A percentile compares a stretch with the other conserved stretches of the same genome.
phyloP scores from a whole-genome alignment of 768 basidiomycete species.

The Agrocybe pediades region DNA sequence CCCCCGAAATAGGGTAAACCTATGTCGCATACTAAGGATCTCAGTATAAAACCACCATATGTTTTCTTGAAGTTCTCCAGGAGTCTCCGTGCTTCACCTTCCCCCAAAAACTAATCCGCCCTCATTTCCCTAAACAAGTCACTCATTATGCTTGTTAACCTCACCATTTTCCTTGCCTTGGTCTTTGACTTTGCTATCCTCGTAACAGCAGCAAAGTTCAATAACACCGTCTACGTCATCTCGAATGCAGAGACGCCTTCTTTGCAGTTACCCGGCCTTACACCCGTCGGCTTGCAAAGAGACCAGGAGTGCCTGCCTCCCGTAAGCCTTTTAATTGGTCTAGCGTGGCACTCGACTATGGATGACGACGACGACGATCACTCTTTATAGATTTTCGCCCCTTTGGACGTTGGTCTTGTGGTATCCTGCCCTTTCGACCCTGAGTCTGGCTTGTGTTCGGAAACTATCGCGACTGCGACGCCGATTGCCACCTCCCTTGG shows the following conservation, averaged over 20 bases:
- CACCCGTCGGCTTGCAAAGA: slow-evolving; percentile 20
- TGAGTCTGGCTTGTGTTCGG: slow-evolving; percentile 20
- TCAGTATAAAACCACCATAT: neutral
- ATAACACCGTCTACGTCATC: slow-evolving; percentile 13
- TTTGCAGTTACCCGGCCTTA: slow-evolving; percentile 10
- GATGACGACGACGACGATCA: neutral
- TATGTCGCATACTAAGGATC: neutral
- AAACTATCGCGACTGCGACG: slow-evolving; percentile 20
- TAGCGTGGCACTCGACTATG: neutral
- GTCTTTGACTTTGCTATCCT: slow-evolving; percentile 19
- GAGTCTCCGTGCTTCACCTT: neutral
- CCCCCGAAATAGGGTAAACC: neutral
- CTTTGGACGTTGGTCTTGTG: slow-evolving; percentile 22
- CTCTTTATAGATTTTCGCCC: slow-evolving; percentile 10
- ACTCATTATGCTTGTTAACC: neutral
- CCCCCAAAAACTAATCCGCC: neutral
- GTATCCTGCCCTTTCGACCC: slow-evolving; percentile 23
- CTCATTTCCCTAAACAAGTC: neutral
- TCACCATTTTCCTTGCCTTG: slow-evolving; percentile 3
- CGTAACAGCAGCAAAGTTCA: slow-evolving; percentile 2
- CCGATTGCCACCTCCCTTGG: slow-evolving; percentile 21
- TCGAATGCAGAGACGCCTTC: slow-evolving; percentile 16
- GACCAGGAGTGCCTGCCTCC: slow-evolving; percentile 22
- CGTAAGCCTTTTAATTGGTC: slow-evolving; percentile 10
- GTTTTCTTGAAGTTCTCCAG: neutral